These are phyloP conservation scores for Keithomyces neogunnii DNA, from an alignment of 2,329 filamentous ascomycete species.

Conservation along the genomic window DNA sequence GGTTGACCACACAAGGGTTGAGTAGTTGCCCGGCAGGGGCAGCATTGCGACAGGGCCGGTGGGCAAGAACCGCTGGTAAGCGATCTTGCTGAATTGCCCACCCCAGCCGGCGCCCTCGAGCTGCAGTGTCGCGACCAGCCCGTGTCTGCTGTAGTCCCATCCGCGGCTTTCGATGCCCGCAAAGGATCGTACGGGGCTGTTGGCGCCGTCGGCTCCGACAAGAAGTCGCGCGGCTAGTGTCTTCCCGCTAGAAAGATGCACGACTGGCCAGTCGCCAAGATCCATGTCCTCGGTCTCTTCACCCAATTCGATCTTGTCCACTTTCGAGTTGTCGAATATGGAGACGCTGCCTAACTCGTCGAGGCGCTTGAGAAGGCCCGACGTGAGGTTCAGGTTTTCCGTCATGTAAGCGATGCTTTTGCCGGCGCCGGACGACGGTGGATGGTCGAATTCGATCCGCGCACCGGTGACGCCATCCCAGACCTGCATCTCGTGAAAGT, in stretches of 20 bases:
- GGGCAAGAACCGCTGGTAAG: conserved; percentile 92
- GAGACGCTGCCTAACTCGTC: conserved; percentile 60
- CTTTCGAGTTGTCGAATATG: conserved; percentile 67
- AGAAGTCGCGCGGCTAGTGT: conserved; percentile 73
- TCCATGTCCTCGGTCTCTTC: conserved; percentile 60
- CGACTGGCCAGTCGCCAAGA: conserved; percentile 78
- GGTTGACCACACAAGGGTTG: conserved; percentile 92
- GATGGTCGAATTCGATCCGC: conserved; percentile 82
- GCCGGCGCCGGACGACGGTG: conserved; percentile 33
- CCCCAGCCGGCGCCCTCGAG: conserved; percentile 54
- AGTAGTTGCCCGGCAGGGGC: conserved; percentile 73
- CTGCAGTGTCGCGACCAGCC: conserved; percentile 80
- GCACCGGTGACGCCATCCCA: conserved; percentile 92
- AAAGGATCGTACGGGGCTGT: conserved; percentile 85
- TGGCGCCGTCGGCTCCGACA: conserved; percentile 88
- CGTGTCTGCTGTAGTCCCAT: conserved; percentile 89
- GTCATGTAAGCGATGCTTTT: conserved; percentile 89
- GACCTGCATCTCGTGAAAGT: conserved; percentile 94
- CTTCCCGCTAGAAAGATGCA: conserved; percentile 61
- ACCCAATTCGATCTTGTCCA: conserved; percentile 73
- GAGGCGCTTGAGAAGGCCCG: conserved; percentile 64
- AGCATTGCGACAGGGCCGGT: conserved; percentile 87
- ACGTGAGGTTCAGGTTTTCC: conserved; percentile 85
- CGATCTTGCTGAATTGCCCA: conserved; percentile 55
- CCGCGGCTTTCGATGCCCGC: conserved; percentile 77